Evolutionary conservation across 2,329 filamentous ascomycete genomes (phyloP).

Genomic region (Arachnomyces sp.): DNA sequence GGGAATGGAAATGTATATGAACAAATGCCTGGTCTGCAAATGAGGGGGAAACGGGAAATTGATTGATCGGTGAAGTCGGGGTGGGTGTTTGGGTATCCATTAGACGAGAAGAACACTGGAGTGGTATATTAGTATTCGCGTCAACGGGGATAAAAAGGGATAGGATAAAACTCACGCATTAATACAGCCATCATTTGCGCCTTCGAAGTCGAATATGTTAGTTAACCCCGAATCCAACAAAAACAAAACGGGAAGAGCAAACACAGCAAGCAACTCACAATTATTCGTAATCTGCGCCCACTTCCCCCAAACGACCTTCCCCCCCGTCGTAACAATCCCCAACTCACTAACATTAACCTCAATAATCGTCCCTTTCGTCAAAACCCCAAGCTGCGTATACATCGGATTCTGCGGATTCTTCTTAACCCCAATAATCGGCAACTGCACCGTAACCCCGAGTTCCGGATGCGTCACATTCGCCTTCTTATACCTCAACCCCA

Average conservation of each 20-base stretch:
- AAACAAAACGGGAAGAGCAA: too few relatives aligned
- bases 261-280: slow-evolving; percentile 9
- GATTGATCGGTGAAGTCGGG: slow-evolving; percentile 13
- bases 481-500: slow-evolving; percentile 73
- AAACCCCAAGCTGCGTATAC: slow-evolving; percentile 84
- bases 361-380: slow-evolving; percentile 75
- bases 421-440: slow-evolving; percentile 70
- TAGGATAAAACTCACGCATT: slow-evolving; percentile 38
- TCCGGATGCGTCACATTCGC: slow-evolving; percentile 68
- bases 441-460: slow-evolving; percentile 76
- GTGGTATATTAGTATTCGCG: slow-evolving; percentile 1
- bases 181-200: slow-evolving; percentile 55
- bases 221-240: slow-evolving; percentile 26
- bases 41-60: slow-evolving; percentile 9
- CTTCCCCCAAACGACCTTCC: slow-evolving; percentile 88
- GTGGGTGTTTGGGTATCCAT: slow-evolving; percentile 10
- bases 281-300: slow-evolving; percentile 60
- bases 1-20: too few relatives aligned
- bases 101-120: slow-evolving; percentile 17
- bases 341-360: slow-evolving; percentile 93
- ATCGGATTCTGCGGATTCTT: slow-evolving; percentile 84
- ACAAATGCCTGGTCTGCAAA: too few relatives aligned
- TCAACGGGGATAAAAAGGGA: slow-evolving; percentile 9
- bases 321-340: slow-evolving; percentile 79
- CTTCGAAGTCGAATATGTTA: slow-evolving; percentile 43